Base-by-base conservation (phyloP, 2,329 filamentous ascomycete species). In the Colletotrichum kahawae region DNA sequence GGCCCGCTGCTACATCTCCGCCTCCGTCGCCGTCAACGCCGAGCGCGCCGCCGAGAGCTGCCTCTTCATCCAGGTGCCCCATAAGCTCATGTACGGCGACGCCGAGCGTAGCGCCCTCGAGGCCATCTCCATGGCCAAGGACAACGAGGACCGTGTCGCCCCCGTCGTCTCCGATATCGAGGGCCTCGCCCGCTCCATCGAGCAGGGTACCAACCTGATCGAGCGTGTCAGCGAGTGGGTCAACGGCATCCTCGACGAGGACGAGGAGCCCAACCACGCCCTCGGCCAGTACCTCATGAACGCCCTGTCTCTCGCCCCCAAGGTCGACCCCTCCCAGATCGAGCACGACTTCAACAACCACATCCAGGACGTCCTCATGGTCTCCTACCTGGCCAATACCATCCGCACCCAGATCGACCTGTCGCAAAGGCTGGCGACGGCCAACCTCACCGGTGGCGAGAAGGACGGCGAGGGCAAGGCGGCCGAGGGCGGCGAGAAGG, bases 271-370 rank as follows among this genome's bases (percentile, higher is more conserved):
- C 79, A 97, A 95, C 79, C 97, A 95, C 79, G 95, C 96, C 14
- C 89, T 99, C 72, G 97, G 96, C 79, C 97, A 99, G 87, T 98
- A 95, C 87, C 90, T 99, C 79, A 94, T 98, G 90, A 98, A 98
- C 85, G 93, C 96, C 51, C 91, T 99, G 77, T 96, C 95, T 62
- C 89, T 99, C 77, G 95, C 96, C 71, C 97, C 97, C 82, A 99
- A 98, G 91, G 97, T 98, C 76, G 95, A 98, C 81, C 89, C 93
- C 48, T 91, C 92, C 77, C 94, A 97, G 84, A 96, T 99, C 83
- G 97, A 99, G 90, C 91, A 94, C 83, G 96, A 98, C 89, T 99
- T 99, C 92, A 99, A 99, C 92, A 98, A 98, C 90, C 97, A 99
- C 88, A 95, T 99, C 86, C 97, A 99, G 89, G 97, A 99, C 85